Conservation (phyloP, 2,329 filamentous ascomycete genomes). For the Dothiorella sarmentorum region DNA sequence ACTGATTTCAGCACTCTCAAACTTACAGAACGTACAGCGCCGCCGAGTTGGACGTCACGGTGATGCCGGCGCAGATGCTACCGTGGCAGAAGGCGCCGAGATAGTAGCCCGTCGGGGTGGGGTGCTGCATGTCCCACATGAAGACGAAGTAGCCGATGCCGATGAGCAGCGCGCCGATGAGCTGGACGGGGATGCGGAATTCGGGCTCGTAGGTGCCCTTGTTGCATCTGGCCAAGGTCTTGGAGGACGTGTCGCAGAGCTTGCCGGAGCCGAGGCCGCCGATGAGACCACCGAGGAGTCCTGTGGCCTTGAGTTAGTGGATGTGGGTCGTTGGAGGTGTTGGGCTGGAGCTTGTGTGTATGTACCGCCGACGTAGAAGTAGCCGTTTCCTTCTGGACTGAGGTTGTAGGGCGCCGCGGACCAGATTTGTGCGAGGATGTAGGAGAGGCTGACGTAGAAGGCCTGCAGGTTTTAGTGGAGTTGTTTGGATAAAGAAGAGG, state of each 20-base stretch:
- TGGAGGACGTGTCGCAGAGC: conserved; percentile 24
- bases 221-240: conserved; percentile 21
- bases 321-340: neutral
- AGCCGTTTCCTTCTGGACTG: conserved; percentile 26
- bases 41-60: conserved; percentile 26
- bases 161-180: conserved; percentile 23
- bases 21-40: conserved; percentile 35
- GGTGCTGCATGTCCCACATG: conserved; percentile 24
- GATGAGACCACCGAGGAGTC: conserved; percentile 26
- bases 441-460: conserved; percentile 28
- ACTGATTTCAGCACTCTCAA: too few relatives aligned
- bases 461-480: conserved; percentile 13
- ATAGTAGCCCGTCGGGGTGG: conserved; percentile 13
- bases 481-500: too few relatives aligned
- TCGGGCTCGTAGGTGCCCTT: conserved; percentile 25
- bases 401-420: conserved; percentile 23
- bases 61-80: conserved; percentile 24
- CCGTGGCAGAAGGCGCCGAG: conserved; percentile 26
- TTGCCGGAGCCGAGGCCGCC: conserved; percentile 24
- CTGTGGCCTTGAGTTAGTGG: conserved; percentile 15
- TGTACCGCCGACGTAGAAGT: conserved; percentile 21
- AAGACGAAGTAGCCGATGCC: conserved; percentile 26
- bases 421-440: conserved; percentile 25
- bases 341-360: neutral
- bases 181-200: conserved; percentile 25